Conservation (phyloP, 2,329 filamentous ascomycete genomes). For the Whalleya microplaca region DNA sequence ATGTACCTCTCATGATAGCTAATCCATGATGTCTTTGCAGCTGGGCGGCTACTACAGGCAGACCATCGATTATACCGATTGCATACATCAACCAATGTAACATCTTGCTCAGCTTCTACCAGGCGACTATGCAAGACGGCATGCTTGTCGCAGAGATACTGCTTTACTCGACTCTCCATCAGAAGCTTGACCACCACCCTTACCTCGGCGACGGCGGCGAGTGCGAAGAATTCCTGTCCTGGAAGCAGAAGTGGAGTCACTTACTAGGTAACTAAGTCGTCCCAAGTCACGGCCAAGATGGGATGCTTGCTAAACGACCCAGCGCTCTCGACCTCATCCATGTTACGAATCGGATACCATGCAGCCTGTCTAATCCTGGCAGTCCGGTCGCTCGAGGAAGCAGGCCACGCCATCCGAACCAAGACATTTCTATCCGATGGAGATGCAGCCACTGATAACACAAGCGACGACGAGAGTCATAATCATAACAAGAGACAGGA, state of each 20-base stretch:
- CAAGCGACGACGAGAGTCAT: conserved; percentile 18
- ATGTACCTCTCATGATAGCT: background rate
- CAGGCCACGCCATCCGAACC: conserved; percentile 34
- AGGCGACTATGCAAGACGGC: conserved; percentile 45
- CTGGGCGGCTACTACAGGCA: conserved; percentile 46
- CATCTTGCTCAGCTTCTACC: conserved; percentile 44
- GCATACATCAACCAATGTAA: conserved; percentile 46
- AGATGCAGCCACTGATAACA: conserved; percentile 11
- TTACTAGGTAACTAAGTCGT: conserved; percentile 36
- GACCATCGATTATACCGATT: conserved; percentile 43
- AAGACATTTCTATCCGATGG: conserved; percentile 34
- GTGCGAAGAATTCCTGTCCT: conserved; percentile 39
- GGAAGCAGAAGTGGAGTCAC: conserved; percentile 42
- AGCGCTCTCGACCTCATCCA: conserved; percentile 40
- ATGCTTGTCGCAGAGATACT: conserved; percentile 46
- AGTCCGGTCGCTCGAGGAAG: conserved; percentile 36
- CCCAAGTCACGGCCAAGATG: background rate
- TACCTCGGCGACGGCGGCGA: conserved; percentile 37
- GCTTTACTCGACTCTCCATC: conserved; percentile 42
- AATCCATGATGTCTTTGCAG: conserved; percentile 24
- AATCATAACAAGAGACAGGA: conserved; percentile 2
- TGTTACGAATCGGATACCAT: conserved; percentile 40
- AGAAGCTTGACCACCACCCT: conserved; percentile 38
- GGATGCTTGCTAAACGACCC: background rate
- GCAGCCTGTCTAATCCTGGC: conserved; percentile 40